Evolutionary conservation across 2,329 filamentous ascomycete species (phyloP), one percentile per base, ranked within the genome.

Genomic region (Xylariaceae sp.): DNA sequence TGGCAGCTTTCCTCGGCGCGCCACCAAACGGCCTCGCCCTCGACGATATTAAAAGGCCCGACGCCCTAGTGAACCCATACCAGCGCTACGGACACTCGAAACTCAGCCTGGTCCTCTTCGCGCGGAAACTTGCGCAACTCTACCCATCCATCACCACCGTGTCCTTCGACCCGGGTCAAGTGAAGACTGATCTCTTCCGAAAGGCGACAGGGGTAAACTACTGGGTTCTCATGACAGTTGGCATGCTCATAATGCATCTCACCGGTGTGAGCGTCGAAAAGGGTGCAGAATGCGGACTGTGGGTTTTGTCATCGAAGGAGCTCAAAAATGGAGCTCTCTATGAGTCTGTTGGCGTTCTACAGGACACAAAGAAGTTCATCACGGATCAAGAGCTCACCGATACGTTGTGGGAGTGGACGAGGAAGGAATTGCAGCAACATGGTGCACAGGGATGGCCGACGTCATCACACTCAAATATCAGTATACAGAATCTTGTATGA

Each of bases 341-440:
- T 33, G 42, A 44, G 22, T 27, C 42, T 6, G 27, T 44, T 2
- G 42, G 42, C 9, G 22, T 44, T n/a, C 6, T 44, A 11, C 19
- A 44, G 17, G 42, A 44, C 7, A 12, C 31, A 15, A 44, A 44
- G 27, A 44, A 33, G 31, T 44, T 44, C 42, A 15, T 44, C 7
- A 33, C 42, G n/a, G 42, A 44, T 18, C 27, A 44, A 9, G 17
- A 7, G 31, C 22, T 44, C 10, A 30, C 42, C 5, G 31, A 44
- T 44, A 27, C 31, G 31, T 31, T 44, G n/a, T 44, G 42, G 42
- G 42, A 44, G 10, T 44, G 42, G 42, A 44, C 31, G 27, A 35
- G 17, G 11, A 33, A 6, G 27, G 42, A 44, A 30, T 15, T 44
- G 27, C 12, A 33, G 27, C 3, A 35, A 5, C 22, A 44, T 44